These are phyloP conservation scores for Ophiostoma sp. DNA, from an alignment of 2,329 filamentous ascomycete species.

Conservation along the genomic window DNA sequence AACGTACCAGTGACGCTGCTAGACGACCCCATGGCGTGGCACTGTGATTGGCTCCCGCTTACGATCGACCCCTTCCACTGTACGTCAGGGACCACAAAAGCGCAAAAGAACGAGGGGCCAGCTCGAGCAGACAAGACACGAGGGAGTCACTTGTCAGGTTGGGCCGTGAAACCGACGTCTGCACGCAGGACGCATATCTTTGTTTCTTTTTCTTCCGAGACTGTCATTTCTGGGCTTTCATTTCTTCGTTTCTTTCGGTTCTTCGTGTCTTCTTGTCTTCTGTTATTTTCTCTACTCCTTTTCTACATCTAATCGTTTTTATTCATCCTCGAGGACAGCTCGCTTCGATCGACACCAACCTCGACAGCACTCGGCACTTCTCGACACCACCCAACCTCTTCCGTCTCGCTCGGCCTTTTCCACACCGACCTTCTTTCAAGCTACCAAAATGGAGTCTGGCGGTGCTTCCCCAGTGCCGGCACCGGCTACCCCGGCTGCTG, in stretches of 20 bases:
- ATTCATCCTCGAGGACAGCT: not conserved
- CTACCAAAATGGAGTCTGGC: conserved; percentile 28
- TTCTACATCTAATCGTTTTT: not conserved
- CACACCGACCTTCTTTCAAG: not conserved
- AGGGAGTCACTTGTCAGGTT: not conserved
- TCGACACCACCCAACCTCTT: not conserved
- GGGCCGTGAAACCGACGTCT: not conserved
- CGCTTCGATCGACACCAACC: not conserved
- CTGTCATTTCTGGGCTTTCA: not conserved
- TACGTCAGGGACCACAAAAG: conserved; percentile 3
- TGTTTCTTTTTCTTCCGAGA: no score
- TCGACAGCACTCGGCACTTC: not conserved
- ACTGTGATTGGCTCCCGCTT: not conserved
- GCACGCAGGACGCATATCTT: not conserved
- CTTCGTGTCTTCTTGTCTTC: not conserved
- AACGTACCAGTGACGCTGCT: no score
- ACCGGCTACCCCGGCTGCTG: not conserved
- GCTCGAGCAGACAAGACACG: no score
- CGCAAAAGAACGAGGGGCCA: not conserved
- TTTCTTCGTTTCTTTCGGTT: not conserved
- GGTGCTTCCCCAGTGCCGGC: not conserved
- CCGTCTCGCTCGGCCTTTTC: not conserved
- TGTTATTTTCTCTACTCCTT: not conserved
- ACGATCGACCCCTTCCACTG: not conserved
- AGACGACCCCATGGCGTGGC: no score